A percentile compares a stretch with the other conserved stretches of the same genome.
phyloP scores from a whole-genome alignment of 345 rosid species.

The Rhodomyrtus tomentosa region DNA sequence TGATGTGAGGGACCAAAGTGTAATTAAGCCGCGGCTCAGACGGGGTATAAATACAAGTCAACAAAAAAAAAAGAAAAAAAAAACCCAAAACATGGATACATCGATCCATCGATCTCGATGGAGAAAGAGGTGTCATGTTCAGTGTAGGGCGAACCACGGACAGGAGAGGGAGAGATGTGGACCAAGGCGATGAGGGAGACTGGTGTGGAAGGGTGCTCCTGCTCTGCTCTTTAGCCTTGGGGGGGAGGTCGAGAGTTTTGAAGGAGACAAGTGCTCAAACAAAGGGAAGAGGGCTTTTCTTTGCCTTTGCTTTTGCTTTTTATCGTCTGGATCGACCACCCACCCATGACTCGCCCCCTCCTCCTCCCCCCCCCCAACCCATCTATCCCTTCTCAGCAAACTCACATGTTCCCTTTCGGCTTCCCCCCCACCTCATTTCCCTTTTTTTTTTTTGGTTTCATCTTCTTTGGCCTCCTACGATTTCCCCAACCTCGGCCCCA shows the following conservation, averaged over 20 bases:
- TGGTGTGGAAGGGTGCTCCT: neutral
- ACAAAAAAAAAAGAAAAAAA: conserved; percentile 2
- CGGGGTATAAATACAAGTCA: conserved; percentile 4
- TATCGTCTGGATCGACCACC: neutral
- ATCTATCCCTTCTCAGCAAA: neutral
- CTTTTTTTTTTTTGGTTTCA: neutral
- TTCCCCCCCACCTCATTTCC: neutral
- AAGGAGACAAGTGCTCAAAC: neutral
- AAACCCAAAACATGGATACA: too few relatives aligned
- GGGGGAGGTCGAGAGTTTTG: neutral
- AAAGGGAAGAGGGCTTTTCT: neutral
- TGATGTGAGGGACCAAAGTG: conserved; percentile 4
- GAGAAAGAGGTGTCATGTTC: conserved; percentile 10
- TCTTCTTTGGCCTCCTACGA: neutral
- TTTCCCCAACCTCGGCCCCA: neutral
- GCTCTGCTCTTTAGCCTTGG: neutral
- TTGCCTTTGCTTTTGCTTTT: neutral
- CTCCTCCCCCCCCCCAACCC: neutral
- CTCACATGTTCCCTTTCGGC: neutral
- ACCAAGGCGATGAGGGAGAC: conserved; percentile 2
- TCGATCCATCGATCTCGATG: neutral
- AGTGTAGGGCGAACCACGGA: conserved; percentile 24
- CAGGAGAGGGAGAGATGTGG: conserved; percentile 6
- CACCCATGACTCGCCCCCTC: too few relatives aligned
- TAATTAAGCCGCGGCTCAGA: conserved; percentile 1